These are phyloP conservation scores for Candida andamanensis DNA, from an alignment of 805 yeast genomes.

Conservation along the genomic window DNA sequence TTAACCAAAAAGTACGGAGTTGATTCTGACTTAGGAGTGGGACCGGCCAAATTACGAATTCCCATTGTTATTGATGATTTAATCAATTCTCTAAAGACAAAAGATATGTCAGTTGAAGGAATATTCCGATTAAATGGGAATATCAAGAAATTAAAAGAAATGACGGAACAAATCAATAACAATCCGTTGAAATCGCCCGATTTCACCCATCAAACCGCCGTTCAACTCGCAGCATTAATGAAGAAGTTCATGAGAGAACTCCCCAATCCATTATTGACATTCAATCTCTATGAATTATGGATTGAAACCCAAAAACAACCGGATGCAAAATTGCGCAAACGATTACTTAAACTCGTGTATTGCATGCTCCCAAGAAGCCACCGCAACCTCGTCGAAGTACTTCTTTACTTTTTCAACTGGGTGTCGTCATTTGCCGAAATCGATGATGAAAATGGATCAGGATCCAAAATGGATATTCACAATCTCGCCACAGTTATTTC, in stretches of 20 bases:
- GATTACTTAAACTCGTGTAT: constrained; percentile 59
- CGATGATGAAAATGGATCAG: constrained; percentile 71
- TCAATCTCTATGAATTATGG: constrained; percentile 73
- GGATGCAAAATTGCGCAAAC: constrained; percentile 41
- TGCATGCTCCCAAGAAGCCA: constrained; percentile 76
- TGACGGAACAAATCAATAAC: constrained; percentile 68
- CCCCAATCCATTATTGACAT: constrained; percentile 86
- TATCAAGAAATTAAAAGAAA: constrained; percentile 69
- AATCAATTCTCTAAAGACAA: constrained; percentile 74
- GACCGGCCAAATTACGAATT: constrained; percentile 70
- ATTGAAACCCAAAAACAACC: constrained; percentile 55
- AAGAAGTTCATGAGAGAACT: constrained; percentile 88
- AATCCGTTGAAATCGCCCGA: constrained; percentile 69
- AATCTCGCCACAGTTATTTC: constrained; percentile 93
- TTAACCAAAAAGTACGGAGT: constrained; percentile 71
- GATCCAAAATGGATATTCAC: constrained; percentile 91
- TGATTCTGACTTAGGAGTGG: constrained; percentile 80
- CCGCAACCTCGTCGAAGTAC: constrained; percentile 81
- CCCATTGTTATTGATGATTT: constrained; percentile 88
- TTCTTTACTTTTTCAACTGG: constrained; percentile 86
- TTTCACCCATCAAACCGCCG: constrained; percentile 70
- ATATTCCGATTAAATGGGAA: constrained; percentile 95
- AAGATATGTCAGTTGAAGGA: constrained; percentile 95
- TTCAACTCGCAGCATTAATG: constrained; percentile 88
- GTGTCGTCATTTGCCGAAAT: constrained; percentile 91